Evolutionary conservation across 345 rosid species (phyloP).

Genomic region (Lepidium aucheri): DNA sequence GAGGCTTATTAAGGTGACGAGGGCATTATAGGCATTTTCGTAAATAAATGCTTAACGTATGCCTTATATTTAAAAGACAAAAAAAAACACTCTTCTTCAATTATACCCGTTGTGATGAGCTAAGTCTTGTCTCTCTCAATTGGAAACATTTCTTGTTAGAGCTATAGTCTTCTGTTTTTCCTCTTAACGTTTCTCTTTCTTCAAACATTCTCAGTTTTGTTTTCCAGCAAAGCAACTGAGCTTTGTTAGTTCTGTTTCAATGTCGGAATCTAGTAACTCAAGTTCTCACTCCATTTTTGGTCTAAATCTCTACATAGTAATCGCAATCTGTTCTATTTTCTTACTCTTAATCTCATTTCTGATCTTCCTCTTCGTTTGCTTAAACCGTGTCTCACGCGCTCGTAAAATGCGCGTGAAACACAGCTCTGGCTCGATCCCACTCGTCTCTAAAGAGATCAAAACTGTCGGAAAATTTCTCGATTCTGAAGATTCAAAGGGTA

Average conservation of each 20-base stretch:
- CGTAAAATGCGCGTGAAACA: constrained; percentile 54
- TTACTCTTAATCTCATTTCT: constrained; percentile 30
- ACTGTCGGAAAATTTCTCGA: constrained; percentile 29
- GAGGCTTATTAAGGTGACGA: no score
- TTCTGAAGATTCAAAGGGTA: constrained; percentile 17
- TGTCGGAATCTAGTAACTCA: constrained; percentile 47
- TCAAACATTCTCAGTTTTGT: not conserved
- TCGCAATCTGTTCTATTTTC: constrained; percentile 39
- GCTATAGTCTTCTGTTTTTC: constrained; percentile 8
- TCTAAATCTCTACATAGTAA: constrained; percentile 49
- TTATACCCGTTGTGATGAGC: constrained; percentile 26
- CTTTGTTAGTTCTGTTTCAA: constrained; percentile 1
- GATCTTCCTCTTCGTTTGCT: constrained; percentile 49
- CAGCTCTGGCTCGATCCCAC: constrained; percentile 65
- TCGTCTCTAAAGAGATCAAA: constrained; percentile 68
- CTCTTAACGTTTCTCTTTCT: constrained; percentile 16
- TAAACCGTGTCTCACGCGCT: constrained; percentile 40
- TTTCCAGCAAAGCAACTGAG: not conserved
- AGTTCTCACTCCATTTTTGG: constrained; percentile 35
- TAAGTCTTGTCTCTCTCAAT: constrained; percentile 19
- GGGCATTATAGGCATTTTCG: no score
- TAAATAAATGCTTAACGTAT: not conserved
- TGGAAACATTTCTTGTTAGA: not conserved
- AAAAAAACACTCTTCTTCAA: not conserved
- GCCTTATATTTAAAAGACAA: not conserved